Percentiles rank a stretch among this genome's conserved stretches.
Evolutionary conservation across 208 protist species (phyloP).

Genomic region (Novymonas esmeraldas): DNA sequence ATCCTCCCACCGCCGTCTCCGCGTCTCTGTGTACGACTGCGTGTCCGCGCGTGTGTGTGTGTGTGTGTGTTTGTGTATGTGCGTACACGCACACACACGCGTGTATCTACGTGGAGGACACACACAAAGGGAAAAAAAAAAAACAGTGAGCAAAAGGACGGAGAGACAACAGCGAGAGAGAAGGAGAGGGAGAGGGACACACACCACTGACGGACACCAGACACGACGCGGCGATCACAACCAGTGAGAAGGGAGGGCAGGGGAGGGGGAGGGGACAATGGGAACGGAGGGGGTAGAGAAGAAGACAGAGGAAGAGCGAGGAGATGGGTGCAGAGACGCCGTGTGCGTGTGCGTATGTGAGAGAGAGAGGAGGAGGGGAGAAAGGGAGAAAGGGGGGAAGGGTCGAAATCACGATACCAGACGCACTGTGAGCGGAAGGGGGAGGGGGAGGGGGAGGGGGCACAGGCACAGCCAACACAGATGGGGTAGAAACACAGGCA

Average conservation of each 20-base stretch:
- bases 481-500: not conserved
- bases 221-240: not conserved
- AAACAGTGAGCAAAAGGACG: not conserved
- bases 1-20: not conserved
- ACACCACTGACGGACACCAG: not conserved
- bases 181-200: conserved; percentile 3
- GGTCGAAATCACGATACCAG: not conserved
- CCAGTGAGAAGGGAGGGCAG: too few species aligned
- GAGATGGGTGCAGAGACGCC: not conserved
- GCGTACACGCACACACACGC: not conserved
- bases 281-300: not conserved
- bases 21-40: not conserved
- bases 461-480: not conserved
- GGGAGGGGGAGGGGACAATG: not conserved
- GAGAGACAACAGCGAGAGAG: not conserved
- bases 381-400: not conserved
- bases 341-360: too few species aligned
- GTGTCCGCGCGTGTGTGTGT: not conserved
- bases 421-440: not conserved
- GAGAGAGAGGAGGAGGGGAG: not conserved
- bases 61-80: not conserved
- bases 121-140: conserved; percentile 10
- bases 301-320: not conserved
- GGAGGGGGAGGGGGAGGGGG: not conserved
- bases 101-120: too few species aligned